Conservation (phyloP, 2,329 filamentous ascomycete species). For the Lizonia empirigonia region DNA sequence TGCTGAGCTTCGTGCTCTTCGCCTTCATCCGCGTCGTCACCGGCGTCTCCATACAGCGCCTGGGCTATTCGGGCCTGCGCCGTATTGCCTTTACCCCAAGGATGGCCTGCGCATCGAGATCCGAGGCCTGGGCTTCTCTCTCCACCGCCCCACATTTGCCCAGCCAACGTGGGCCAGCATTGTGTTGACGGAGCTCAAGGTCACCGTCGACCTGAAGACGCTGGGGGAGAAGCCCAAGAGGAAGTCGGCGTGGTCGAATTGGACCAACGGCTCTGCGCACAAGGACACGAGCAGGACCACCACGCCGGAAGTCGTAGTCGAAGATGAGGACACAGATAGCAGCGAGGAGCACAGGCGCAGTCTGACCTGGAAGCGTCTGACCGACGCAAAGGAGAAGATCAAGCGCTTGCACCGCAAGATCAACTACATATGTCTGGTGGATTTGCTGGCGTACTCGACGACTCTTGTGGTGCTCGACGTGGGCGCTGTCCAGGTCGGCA, state of each 20-base stretch:
- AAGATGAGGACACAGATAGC: slow-evolving; percentile 50
- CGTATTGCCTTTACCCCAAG: slow-evolving; percentile 84
- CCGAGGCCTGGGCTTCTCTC: slow-evolving; percentile 80
- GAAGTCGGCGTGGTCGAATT: slow-evolving; percentile 39
- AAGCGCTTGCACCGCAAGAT: slow-evolving; percentile 87
- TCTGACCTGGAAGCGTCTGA: slow-evolving; percentile 77
- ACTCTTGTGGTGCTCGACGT: slow-evolving; percentile 78
- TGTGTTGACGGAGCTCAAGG: slow-evolving; percentile 80
- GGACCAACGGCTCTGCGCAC: slow-evolving; percentile 38
- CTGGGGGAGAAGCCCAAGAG: slow-evolving; percentile 54
- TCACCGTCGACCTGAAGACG: slow-evolving; percentile 78
- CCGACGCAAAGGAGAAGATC: slow-evolving; percentile 78
- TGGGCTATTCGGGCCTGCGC: slow-evolving; percentile 90
- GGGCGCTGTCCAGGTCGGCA: slow-evolving; percentile 83
- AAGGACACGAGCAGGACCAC: slow-evolving; percentile 25
- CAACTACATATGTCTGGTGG: slow-evolving; percentile 86
- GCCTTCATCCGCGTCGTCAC: slow-evolving; percentile 91
- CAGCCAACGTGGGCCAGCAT: slow-evolving; percentile 97
- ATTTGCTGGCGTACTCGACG: slow-evolving; percentile 83
- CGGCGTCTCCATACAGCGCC: slow-evolving; percentile 91
- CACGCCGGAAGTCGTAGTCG: slow-evolving; percentile 24
- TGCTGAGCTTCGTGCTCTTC: slow-evolving; percentile 91
- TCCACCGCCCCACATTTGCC: slow-evolving; percentile 94
- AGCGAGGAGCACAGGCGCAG: slow-evolving; percentile 56
- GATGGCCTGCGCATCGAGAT: slow-evolving; percentile 91